A percentile compares a stretch with the other conserved stretches of the same genome.
phyloP scores from a whole-genome alignment of 176 grass and related monocot genomes.

The Urochloa ruziziensis region DNA sequence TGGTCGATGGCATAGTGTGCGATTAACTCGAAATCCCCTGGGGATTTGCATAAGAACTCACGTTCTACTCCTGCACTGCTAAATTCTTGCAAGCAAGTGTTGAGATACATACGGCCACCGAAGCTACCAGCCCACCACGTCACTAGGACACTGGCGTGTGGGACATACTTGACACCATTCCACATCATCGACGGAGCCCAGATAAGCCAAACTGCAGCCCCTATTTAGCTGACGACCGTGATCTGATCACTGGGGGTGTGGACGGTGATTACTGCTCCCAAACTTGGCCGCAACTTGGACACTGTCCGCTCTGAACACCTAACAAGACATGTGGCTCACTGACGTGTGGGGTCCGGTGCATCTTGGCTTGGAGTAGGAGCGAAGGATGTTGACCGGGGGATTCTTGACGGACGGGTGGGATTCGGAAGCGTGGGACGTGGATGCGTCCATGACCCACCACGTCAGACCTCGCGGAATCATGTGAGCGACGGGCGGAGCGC shows the following conservation, averaged over 20 bases:
- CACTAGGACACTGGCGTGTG: not conserved
- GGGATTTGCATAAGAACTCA: not conserved
- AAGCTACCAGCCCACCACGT: not conserved
- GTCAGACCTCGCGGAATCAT: not conserved
- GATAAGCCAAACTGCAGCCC: not conserved
- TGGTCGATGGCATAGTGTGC: not conserved
- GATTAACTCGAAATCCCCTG: not conserved
- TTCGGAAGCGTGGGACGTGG: conserved; percentile 2
- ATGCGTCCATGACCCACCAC: not conserved
- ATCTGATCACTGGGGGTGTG: not conserved
- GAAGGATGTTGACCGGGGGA: not conserved
- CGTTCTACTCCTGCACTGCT: not conserved
- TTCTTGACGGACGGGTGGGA: conserved; percentile 16
- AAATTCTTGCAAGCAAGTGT: not conserved
- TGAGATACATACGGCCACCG: not conserved
- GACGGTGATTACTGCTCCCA: not conserved
- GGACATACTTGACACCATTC: not conserved
- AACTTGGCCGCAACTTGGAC: not conserved
- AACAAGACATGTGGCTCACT: not conserved
- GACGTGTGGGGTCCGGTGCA: not conserved
- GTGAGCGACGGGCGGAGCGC: not conserved
- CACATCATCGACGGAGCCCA: not conserved
- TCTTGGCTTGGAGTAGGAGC: not conserved
- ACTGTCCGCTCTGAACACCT: not conserved
- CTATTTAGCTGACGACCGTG: not conserved